These are phyloP conservation scores for Volvariella volvacea DNA, from an alignment of 1,284 basidiomycete species.

Conservation along the genomic window DNA sequence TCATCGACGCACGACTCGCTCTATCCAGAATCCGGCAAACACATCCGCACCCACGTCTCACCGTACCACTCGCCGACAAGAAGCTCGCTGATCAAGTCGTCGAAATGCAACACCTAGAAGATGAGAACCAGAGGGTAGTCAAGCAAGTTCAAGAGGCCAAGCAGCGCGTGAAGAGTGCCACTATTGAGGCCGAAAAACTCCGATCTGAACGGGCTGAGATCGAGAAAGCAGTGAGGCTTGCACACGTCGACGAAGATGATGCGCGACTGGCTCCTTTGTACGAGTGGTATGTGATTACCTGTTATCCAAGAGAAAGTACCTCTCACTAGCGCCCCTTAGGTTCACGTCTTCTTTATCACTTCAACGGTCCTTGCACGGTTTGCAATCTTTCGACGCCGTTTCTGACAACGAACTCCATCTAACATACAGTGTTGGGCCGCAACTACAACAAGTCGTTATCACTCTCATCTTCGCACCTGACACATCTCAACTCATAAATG, in stretches of 20 bases:
- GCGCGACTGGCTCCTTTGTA: slow-evolving; percentile 55
- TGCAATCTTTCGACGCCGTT: slow-evolving; percentile 50
- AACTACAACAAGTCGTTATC: slow-evolving; percentile 35
- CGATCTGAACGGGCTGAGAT: slow-evolving; percentile 59
- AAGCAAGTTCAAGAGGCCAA: slow-evolving; percentile 50
- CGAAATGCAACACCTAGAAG: slow-evolving; percentile 69
- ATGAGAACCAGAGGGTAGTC: slow-evolving; percentile 53
- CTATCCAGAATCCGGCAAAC: slow-evolving; percentile 72
- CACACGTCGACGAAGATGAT: slow-evolving; percentile 61
- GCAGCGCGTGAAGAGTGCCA: slow-evolving; percentile 48
- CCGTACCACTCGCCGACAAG: slow-evolving; percentile 62
- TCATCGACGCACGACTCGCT: slow-evolving; percentile 73
- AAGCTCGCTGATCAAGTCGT: slow-evolving; percentile 64
- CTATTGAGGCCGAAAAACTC: slow-evolving; percentile 57
- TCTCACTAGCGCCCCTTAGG: slow-evolving; percentile 33
- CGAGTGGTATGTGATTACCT: slow-evolving; percentile 47
- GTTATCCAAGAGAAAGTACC: too few species aligned
- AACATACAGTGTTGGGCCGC: slow-evolving; percentile 44
- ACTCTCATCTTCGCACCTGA: slow-evolving; percentile 63
- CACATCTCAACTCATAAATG: slow-evolving; percentile 54
- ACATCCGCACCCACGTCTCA: slow-evolving; percentile 72
- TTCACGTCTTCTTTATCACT: slow-evolving; percentile 59
- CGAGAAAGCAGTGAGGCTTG: slow-evolving; percentile 59
- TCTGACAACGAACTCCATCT: slow-evolving; percentile 73
- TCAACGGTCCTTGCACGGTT: slow-evolving; percentile 55